A percentile compares a stretch with the other conserved stretches of the same genome.
Evolutionary conservation across 1,284 basidiomycete species (phyloP).

Genomic region (Apiotrichum siamense): DNA sequence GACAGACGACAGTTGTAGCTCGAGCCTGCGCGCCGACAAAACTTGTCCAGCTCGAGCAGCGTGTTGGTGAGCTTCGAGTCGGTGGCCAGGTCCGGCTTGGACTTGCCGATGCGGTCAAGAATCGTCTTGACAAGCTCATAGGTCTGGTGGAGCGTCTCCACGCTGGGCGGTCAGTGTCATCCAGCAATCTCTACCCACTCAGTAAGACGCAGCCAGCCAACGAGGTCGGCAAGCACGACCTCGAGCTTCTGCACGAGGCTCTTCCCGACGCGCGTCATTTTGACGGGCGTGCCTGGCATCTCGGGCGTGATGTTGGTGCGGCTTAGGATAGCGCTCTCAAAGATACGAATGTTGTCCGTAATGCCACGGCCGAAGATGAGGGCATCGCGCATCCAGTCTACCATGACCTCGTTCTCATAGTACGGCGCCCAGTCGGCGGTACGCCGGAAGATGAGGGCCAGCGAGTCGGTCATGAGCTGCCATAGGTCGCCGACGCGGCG

Average conservation of each 20-base stretch:
- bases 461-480: conserved; percentile 70
- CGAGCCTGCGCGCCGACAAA: conserved; percentile 35
- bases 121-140: conserved; percentile 73
- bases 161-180: conserved; percentile 31
- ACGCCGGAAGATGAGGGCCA: conserved; percentile 73
- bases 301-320: conserved; percentile 24
- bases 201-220: conserved; percentile 80
- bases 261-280: conserved; percentile 52
- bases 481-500: conserved; percentile 66
- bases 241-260: conserved; percentile 73
- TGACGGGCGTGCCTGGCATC: conserved; percentile 28
- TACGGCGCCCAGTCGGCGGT: conserved; percentile 74
- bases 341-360: conserved; percentile 67
- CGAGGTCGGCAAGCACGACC: conserved; percentile 66
- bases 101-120: conserved; percentile 52
- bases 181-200: conserved; percentile 50
- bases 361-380: conserved; percentile 82
- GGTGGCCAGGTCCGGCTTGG: conserved; percentile 24
- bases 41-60: conserved; percentile 42
- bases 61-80: conserved; percentile 26
- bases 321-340: conserved; percentile 62
- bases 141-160: conserved; percentile 79
- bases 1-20: conserved; percentile 43
- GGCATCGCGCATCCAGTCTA: conserved; percentile 94
- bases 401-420: conserved; percentile 76